Evolutionary conservation across 1,284 basidiomycete genomes (phyloP), one percentile per base, ranked within the genome.

Genomic region (Irpex sp.): DNA sequence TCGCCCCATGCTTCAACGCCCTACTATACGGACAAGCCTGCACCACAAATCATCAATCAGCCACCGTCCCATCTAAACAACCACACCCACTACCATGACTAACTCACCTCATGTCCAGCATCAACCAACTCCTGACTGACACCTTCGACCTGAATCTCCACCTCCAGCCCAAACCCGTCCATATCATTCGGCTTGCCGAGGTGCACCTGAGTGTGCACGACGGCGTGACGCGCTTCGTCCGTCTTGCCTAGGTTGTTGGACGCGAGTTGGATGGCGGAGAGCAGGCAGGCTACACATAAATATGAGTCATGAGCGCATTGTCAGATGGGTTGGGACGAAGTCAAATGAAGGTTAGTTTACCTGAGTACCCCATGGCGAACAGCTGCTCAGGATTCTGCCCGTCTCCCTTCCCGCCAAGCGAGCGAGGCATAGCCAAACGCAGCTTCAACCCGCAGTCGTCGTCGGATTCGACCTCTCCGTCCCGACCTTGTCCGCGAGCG

Each of bases 21-120:
- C 87, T 84, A 61, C 87, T 89, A 67, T 90, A 90, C 1, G 88
- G 88, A 69, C 88, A 90, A 57, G 82, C 78, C 88, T 90, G 65
- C 39, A 48, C 18, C 9, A 36, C 35, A n/a, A 10, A 42, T 42
- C 56, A 35, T 48, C 21, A 57, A 37, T 62, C 39, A 8, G 45
- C n/a, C 28, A 37, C 23, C 16, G n/a, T 57, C 23, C 9, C n/a
- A 57, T 18, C 18, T 21, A 42, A 21, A 39, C 12, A 18, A n/a
- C 21, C 10, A 33, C 58, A 28, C 1, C 28, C 28, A 5, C 28
- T 5, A 28, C 28, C 28, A 1, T 28, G 28, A 51, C 7, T 33
- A 37, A 58, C 60, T 71, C 77, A 89, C 88, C 77, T 82, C 83
- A 71, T 91, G 88, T 9, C 80, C 88, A 47, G 84, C 84, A 63